phyloP scores from a whole-genome alignment of 345 rosid genomes.

The Citrus cavaleriei region DNA sequence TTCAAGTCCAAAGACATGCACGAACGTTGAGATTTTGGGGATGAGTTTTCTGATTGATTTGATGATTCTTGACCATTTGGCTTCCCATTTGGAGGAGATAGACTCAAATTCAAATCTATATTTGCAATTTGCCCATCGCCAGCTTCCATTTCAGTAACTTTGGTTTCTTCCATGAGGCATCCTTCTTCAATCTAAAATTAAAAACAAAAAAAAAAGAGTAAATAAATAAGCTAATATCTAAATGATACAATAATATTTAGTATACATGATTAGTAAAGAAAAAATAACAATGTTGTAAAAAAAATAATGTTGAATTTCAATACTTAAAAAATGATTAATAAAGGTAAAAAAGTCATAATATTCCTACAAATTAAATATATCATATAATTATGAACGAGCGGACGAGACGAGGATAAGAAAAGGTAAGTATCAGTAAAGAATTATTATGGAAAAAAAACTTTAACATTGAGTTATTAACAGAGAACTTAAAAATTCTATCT shows the following conservation, averaged over 20 bases:
- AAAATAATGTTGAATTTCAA: neutral
- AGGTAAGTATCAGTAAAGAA: neutral
- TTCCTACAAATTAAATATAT: neutral
- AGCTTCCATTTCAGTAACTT: neutral
- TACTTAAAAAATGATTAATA: neutral
- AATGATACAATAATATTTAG: neutral
- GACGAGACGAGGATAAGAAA: neutral
- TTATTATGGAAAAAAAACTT: neutral
- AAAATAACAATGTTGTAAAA: neutral
- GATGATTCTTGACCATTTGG: neutral
- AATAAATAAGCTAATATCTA: neutral
- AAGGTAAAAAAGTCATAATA: neutral
- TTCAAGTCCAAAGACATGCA: constrained; percentile 7
- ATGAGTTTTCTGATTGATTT: neutral
- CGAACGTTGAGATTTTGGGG: constrained; percentile 6
- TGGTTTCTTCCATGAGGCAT: neutral
- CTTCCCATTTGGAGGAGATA: neutral
- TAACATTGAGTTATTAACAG: neutral
- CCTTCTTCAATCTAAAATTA: neutral
- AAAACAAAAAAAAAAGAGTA: neutral
- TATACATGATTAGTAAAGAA: neutral
- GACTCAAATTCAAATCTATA: neutral
- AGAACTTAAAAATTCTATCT: neutral
- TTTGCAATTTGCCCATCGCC: neutral
- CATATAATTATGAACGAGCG: neutral